Percentiles rank a stretch among this genome's conserved stretches.
Evolutionary conservation across 352 stramenopile genomes (phyloP).

Genomic region (Pythium utonaiense): DNA sequence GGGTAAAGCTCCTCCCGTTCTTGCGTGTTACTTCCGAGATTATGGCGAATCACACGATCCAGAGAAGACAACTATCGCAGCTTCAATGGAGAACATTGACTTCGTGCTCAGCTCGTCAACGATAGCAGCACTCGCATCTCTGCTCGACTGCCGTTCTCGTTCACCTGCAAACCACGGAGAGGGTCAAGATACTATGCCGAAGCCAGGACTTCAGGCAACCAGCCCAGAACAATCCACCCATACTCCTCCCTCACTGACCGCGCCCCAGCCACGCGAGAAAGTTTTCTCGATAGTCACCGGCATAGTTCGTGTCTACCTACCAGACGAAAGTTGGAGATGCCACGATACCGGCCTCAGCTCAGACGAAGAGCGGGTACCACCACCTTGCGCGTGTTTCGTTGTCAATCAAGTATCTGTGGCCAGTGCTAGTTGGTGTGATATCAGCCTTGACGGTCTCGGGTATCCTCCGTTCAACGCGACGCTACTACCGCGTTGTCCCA

Average conservation of each 20-base stretch:
- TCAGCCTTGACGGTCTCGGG: slow-evolving; percentile 62
- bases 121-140: neutral
- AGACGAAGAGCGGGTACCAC: neutral
- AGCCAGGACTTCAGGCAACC: neutral
- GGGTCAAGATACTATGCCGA: neutral
- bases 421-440: slow-evolving; percentile 44
- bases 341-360: neutral
- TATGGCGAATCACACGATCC: slow-evolving; percentile 7
- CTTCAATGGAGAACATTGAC: slow-evolving; percentile 19
- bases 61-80: slow-evolving; percentile 1
- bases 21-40: slow-evolving; percentile 15
- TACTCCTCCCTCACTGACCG: neutral
- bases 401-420: slow-evolving; percentile 45
- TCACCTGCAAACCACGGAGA: neutral
- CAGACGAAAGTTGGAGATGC: slow-evolving; percentile 36
- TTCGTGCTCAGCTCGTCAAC: slow-evolving; percentile 14
- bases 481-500: slow-evolving; percentile 47
- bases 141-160: neutral
- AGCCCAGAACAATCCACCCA: neutral
- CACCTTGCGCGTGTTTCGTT: slow-evolving; percentile 36
- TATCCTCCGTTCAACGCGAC: slow-evolving; percentile 79
- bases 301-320: slow-evolving; percentile 50
- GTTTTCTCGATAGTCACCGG: slow-evolving; percentile 30
- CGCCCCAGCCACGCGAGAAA: neutral
- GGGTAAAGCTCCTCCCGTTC: neutral